phyloP scores from a whole-genome alignment of 495 filamentous ascomycete genomes.

The Penicillium bialowiezense region DNA sequence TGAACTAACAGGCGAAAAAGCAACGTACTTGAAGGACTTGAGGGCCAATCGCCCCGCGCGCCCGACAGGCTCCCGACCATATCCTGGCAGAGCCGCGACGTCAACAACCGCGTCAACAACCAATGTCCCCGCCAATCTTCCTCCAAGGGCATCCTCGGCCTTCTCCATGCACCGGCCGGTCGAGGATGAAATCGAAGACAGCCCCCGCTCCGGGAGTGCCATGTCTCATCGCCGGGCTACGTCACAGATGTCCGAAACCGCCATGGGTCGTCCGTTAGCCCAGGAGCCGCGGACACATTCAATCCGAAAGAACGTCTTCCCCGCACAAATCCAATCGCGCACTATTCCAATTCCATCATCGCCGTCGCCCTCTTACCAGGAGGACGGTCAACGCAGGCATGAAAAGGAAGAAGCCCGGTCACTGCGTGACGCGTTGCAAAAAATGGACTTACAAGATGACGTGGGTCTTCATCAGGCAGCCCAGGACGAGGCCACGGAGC shows the following conservation, averaged over 20 bases:
- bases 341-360: slow-evolving; percentile 27
- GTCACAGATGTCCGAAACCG: slow-evolving; percentile 31
- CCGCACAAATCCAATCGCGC: slow-evolving; percentile 29
- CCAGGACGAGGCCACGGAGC: slow-evolving; percentile 80
- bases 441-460: slow-evolving; percentile 73
- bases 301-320: slow-evolving; percentile 41
- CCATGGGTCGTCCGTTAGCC: slow-evolving; percentile 42
- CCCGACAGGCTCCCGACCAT: slow-evolving; percentile 77
- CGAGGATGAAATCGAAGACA: slow-evolving; percentile 18
- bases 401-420: slow-evolving; percentile 82
- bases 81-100: slow-evolving; percentile 45
- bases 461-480: slow-evolving; percentile 68
- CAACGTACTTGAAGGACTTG: slow-evolving; percentile 75
- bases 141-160: slow-evolving; percentile 46
- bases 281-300: slow-evolving; percentile 40
- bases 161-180: slow-evolving; percentile 34
- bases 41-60: slow-evolving; percentile 74
- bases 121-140: slow-evolving; percentile 35
- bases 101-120: slow-evolving; percentile 41
- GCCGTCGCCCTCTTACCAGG: slow-evolving; percentile 66
- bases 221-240: slow-evolving; percentile 48
- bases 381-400: slow-evolving; percentile 77
- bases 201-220: slow-evolving; percentile 47
- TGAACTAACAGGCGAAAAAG: slow-evolving; percentile 34
- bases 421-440: slow-evolving; percentile 74